These are phyloP conservation scores for Sporothrix protearum DNA, from an alignment of 2,329 filamentous ascomycete species.

Conservation along the genomic window DNA sequence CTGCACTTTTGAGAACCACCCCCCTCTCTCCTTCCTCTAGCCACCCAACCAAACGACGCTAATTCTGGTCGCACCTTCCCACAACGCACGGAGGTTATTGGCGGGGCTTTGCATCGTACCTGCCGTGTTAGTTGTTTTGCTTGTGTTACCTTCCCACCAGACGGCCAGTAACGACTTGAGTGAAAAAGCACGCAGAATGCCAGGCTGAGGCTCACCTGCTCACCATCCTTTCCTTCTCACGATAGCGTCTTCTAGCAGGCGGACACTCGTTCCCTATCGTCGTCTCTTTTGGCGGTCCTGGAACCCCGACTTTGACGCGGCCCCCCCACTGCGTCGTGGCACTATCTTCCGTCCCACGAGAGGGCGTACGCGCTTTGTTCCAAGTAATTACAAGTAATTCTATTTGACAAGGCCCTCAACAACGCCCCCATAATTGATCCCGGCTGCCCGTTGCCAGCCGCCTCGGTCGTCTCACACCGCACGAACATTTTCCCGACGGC, in stretches of 20 bases:
- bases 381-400: too few species aligned
- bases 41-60: background rate
- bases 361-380: too few species aligned
- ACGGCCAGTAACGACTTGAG: background rate
- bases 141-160: background rate
- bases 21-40: background rate
- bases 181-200: background rate
- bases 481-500: background rate
- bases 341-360: background rate
- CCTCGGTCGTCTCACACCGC: background rate
- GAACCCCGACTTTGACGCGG: background rate
- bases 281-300: background rate
- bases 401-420: too few species aligned
- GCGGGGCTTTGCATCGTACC: background rate
- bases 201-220: background rate
- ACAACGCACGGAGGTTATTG: background rate
- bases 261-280: background rate
- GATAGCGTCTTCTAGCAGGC: background rate
- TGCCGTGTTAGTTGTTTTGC: background rate
- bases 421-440: too few species aligned
- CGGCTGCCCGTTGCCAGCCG: too few species aligned
- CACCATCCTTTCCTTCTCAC: background rate
- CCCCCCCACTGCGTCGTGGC: background rate
- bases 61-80: background rate
- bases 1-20: background rate